These are phyloP conservation scores for Zygnema cylindricum DNA, from an alignment of 139 green algal genomes.

Conservation along the genomic window DNA sequence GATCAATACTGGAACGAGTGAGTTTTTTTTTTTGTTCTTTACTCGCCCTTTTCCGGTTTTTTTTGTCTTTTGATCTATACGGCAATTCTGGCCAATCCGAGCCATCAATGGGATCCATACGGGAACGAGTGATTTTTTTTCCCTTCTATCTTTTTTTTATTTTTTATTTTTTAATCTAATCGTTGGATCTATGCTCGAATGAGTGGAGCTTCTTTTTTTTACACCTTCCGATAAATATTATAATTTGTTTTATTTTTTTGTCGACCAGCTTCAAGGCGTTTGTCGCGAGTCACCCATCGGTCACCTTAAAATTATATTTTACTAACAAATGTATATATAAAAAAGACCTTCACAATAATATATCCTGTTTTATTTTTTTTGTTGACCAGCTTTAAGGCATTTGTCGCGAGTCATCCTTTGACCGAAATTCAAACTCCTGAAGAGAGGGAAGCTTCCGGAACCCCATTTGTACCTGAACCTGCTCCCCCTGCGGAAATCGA, in stretches of 20 bases:
- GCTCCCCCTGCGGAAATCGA: not conserved
- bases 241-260: too few relatives aligned
- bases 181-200: too few relatives aligned
- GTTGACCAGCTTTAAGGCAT: constrained; percentile 43
- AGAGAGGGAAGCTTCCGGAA: constrained; percentile 43
- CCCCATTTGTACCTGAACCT: constrained; percentile 10
- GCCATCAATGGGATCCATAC: constrained; percentile 77
- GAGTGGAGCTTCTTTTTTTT: too few relatives aligned
- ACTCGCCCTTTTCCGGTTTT: not conserved
- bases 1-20: constrained; percentile 71
- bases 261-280: constrained; percentile 47
- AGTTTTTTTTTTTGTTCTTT: not conserved
- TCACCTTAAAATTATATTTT: too few relatives aligned
- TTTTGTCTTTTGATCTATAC: constrained; percentile 61
- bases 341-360: too few relatives aligned
- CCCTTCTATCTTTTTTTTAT: not conserved
- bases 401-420: not conserved
- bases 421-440: constrained; percentile 24
- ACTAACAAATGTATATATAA: too few relatives aligned
- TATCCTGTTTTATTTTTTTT: too few relatives aligned
- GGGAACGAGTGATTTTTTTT: constrained; percentile 51
- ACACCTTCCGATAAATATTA: too few relatives aligned
- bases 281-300: not conserved
- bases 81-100: constrained; percentile 69
- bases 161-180: not conserved